Conservation (phyloP, 2,329 filamentous ascomycete species). For the Aureobasidium uvarum region DNA sequence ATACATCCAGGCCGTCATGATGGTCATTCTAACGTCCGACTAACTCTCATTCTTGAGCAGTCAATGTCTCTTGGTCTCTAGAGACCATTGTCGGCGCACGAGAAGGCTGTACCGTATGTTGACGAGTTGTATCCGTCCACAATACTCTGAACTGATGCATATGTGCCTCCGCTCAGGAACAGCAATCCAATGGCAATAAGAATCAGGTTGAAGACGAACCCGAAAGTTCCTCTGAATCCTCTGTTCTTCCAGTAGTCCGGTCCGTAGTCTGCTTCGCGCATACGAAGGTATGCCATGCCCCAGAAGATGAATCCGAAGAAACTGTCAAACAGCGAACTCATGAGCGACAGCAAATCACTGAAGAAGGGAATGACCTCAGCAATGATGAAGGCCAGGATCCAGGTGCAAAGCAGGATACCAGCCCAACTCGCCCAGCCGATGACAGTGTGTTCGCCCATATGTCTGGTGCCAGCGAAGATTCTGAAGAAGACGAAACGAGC, state of each 20-base stretch:
- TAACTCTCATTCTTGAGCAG: not conserved
- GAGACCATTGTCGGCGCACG: constrained; percentile 65
- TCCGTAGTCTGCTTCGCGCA: constrained; percentile 65
- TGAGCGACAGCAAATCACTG: constrained; percentile 64
- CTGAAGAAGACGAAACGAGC: constrained; percentile 92
- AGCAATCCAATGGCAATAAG: constrained; percentile 75
- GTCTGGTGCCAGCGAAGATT: constrained; percentile 72
- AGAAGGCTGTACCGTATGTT: constrained; percentile 69
- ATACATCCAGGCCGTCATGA: not conserved
- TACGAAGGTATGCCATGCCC: constrained; percentile 76
- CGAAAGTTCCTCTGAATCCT: constrained; percentile 54
- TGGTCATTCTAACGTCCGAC: not conserved
- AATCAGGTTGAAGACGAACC: constrained; percentile 65
- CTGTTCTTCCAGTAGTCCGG: constrained; percentile 53
- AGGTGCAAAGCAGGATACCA: constrained; percentile 68
- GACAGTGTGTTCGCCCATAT: constrained; percentile 77
- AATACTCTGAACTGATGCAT: constrained; percentile 67
- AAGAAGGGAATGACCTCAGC: constrained; percentile 75
- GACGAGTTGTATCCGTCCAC: constrained; percentile 67
- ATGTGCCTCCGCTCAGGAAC: constrained; percentile 79
- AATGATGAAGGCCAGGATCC: constrained; percentile 89
- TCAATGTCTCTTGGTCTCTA: not conserved
- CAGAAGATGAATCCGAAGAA: constrained; percentile 97
- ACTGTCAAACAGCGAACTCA: constrained; percentile 88
- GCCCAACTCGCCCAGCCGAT: constrained; percentile 79